Evolutionary conservation across 768 basidiomycete species (phyloP).

Genomic region (Rhodotorula sphaerocarpa): DNA sequence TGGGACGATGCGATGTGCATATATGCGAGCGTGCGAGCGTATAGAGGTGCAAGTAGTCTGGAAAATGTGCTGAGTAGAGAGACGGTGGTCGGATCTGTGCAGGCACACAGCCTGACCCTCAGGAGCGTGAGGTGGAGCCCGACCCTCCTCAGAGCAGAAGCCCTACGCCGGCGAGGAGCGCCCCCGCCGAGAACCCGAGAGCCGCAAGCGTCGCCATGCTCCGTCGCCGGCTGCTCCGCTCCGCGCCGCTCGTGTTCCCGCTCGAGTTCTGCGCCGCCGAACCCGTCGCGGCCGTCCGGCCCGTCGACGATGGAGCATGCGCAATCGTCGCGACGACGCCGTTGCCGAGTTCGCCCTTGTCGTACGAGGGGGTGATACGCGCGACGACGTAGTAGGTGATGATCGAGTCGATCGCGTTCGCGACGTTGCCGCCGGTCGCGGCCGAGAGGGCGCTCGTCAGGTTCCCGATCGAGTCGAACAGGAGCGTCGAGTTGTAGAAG

Average conservation of each 20-base stretch:
- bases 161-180: too few relatives aligned
- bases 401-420: background rate
- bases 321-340: constrained; percentile 23
- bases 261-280: background rate
- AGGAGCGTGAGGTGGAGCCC: too few relatives aligned
- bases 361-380: background rate
- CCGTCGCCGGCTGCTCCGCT: background rate
- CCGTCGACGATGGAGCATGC: background rate
- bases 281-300: background rate
- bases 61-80: too few relatives aligned
- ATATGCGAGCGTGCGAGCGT: too few relatives aligned
- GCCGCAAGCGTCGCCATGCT: background rate
- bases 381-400: constrained; percentile 14
- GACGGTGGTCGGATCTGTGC: too few relatives aligned
- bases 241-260: background rate
- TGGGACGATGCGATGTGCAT: too few relatives aligned
- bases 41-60: too few relatives aligned
- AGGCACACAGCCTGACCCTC: too few relatives aligned
- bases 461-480: background rate
- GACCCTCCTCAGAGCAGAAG: too few relatives aligned
- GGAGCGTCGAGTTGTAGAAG: constrained; percentile 22
- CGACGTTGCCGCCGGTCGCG: background rate
- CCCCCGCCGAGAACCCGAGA: too few relatives aligned
- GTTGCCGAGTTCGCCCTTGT: background rate
- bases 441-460: background rate